A percentile compares a stretch with the other conserved stretches of the same genome.
Evolutionary conservation across 140 eudicot genomes (phyloP).

Genomic region (Flaveria floridana): DNA sequence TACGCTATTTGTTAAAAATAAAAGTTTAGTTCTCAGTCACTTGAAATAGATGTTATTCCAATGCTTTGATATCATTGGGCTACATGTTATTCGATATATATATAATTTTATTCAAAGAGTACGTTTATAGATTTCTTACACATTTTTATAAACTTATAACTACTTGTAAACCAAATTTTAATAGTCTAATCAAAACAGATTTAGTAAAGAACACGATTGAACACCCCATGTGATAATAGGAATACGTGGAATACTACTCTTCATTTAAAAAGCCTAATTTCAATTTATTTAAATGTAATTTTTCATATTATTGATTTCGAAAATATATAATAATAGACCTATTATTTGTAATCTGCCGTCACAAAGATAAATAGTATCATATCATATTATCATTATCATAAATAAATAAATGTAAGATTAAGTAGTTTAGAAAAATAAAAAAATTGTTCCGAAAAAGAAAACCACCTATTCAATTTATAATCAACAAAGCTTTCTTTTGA

Average conservation of each 20-base stretch:
- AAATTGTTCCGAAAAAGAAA: no score
- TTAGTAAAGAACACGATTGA: neutral
- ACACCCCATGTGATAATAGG: slow-evolving; percentile 30
- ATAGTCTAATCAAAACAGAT: neutral
- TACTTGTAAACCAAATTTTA: neutral
- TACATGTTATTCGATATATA: neutral
- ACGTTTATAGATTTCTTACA: neutral
- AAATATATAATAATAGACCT: neutral
- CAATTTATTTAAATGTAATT: neutral
- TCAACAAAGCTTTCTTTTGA: slow-evolving; percentile 27
- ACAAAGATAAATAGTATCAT: neutral
- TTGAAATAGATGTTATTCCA: no score
- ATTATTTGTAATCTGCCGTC: no score
- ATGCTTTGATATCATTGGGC: no score
- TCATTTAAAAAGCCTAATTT: neutral
- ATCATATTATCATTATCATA: neutral
- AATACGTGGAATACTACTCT: slow-evolving; percentile 4
- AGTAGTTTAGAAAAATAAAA: no score
- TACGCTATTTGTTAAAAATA: no score
- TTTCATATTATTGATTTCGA: neutral
- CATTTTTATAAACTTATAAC: no score
- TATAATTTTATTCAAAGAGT: neutral
- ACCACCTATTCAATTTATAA: slow-evolving; percentile 16
- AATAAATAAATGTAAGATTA: no score
- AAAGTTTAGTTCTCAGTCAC: no score